Evolutionary conservation across 2,329 filamentous ascomycete genomes (phyloP).

Genomic region (Xylaria polymorpha): DNA sequence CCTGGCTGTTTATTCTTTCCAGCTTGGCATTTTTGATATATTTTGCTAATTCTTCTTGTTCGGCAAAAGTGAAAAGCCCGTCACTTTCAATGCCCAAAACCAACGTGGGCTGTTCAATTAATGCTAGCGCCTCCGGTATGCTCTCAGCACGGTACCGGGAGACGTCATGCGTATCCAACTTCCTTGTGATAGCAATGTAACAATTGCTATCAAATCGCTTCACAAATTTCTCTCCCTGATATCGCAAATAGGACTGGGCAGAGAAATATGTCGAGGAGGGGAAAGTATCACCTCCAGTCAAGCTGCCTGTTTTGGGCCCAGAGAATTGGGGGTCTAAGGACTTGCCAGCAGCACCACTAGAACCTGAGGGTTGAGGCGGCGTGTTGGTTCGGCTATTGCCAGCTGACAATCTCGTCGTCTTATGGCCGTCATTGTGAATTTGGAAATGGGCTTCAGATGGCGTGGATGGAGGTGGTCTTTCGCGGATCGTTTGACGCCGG

Average conservation of each 20-base stretch:
- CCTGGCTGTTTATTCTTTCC: slow-evolving; percentile 89
- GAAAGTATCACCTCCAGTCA: slow-evolving; percentile 63
- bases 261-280: slow-evolving; percentile 90
- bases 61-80: slow-evolving; percentile 95
- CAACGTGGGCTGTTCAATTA: slow-evolving; percentile 89
- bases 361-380: slow-evolving; percentile 38
- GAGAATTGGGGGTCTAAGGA: slow-evolving; percentile 75
- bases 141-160: slow-evolving; percentile 77
- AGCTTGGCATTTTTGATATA: slow-evolving; percentile 82
- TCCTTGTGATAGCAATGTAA: slow-evolving; percentile 98
- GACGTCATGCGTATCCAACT: slow-evolving; percentile 96
- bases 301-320: slow-evolving; percentile 66
- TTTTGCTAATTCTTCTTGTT: slow-evolving; percentile 90
- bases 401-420: slow-evolving; percentile 67
- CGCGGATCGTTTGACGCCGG: slow-evolving; percentile 84
- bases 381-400: slow-evolving; percentile 55
- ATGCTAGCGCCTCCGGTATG: slow-evolving; percentile 78
- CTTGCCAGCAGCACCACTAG: slow-evolving; percentile 41
- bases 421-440: slow-evolving; percentile 86
- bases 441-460: slow-evolving; percentile 80
- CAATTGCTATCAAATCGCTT: slow-evolving; percentile 98
- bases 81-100: slow-evolving; percentile 96
- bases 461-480: slow-evolving; percentile 67
- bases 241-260: slow-evolving; percentile 95
- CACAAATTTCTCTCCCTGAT: slow-evolving; percentile 96